A percentile compares a stretch with the other conserved stretches of the same genome.
Conservation (phyloP, 108 stramenopile genomes). For the Cyclotella atomus region DNA sequence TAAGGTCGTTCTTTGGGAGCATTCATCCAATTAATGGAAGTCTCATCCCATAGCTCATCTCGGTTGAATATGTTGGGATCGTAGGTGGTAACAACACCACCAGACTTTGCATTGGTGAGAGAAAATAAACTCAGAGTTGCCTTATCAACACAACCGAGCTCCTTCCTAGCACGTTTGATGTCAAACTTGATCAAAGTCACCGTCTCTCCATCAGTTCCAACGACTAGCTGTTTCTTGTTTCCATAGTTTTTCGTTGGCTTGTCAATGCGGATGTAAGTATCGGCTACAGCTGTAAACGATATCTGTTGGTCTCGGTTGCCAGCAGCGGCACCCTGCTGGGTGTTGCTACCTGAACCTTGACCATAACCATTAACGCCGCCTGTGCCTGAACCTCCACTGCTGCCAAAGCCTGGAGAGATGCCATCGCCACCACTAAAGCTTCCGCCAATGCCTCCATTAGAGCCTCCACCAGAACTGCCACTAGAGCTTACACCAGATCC, state of each 20-base stretch:
- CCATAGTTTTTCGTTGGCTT: slow-evolving; percentile 1
- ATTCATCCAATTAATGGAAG: slow-evolving; percentile 2
- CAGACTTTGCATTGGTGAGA: neutral
- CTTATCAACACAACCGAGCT: neutral
- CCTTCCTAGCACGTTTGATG: slow-evolving; percentile 1
- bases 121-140: slow-evolving; percentile 9
- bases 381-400: no score
- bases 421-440: no score
- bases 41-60: slow-evolving; percentile 9
- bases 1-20: slow-evolving; percentile 6
- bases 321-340: no score
- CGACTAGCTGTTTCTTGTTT: neutral
- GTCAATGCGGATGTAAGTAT: slow-evolving; percentile 7
- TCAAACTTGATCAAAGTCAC: slow-evolving; percentile 14
- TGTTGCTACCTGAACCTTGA: no score
- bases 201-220: slow-evolving; percentile 3
- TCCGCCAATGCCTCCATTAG: no score
- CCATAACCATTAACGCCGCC: neutral
- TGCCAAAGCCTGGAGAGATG: no score
- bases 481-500: no score
- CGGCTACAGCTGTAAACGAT: neutral
- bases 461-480: no score
- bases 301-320: neutral
- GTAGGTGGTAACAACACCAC: neutral
- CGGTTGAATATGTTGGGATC: neutral